A percentile compares a stretch with the other conserved stretches of the same genome.
Evolutionary conservation across 2,329 filamentous ascomycete genomes (phyloP).

Genomic region (Aspergillus arachidicola): DNA sequence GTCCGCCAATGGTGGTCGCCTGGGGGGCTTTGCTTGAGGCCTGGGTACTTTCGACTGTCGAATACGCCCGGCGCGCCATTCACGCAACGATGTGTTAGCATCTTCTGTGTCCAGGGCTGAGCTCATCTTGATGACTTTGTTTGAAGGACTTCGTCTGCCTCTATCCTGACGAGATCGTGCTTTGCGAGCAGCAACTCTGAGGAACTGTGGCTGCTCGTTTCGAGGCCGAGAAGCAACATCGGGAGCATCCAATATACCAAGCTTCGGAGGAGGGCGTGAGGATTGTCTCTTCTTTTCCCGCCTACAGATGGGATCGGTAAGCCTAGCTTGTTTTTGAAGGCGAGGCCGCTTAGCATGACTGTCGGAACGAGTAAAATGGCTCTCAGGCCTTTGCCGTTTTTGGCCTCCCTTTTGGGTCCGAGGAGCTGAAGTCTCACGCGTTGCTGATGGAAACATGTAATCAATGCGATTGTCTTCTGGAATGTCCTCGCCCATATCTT

Average conservation of each 20-base stretch:
- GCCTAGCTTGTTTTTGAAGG: conserved; percentile 36
- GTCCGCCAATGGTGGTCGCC: conserved; percentile 25
- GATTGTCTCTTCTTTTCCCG: conserved; percentile 25
- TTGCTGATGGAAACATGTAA: conserved; percentile 39
- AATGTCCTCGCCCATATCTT: conserved; percentile 35
- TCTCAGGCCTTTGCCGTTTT: conserved; percentile 20
- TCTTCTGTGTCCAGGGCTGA: conserved; percentile 58
- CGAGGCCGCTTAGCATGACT: conserved; percentile 26
- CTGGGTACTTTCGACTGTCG: conserved; percentile 27
- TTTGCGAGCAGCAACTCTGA: conserved; percentile 58
- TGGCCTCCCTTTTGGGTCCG: conserved; percentile 21
- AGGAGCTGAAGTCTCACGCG: conserved; percentile 23
- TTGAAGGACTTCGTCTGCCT: conserved; percentile 55
- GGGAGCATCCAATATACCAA: conserved; percentile 58
- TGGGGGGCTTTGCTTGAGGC: conserved; percentile 21
- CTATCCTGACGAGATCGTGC: conserved; percentile 51
- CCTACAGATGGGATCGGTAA: conserved; percentile 37
- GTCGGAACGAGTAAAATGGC: conserved; percentile 5
- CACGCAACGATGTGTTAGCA: conserved; percentile 50
- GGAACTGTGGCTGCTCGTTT: conserved; percentile 53
- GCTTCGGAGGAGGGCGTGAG: conserved; percentile 27
- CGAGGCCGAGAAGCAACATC: conserved; percentile 31
- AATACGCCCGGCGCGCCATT: conserved; percentile 55
- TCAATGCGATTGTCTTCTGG: conserved; percentile 47
- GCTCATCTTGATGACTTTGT: conserved; percentile 56